Conservation (phyloP, 306 rosid genomes). For the Pueraria montana region DNA sequence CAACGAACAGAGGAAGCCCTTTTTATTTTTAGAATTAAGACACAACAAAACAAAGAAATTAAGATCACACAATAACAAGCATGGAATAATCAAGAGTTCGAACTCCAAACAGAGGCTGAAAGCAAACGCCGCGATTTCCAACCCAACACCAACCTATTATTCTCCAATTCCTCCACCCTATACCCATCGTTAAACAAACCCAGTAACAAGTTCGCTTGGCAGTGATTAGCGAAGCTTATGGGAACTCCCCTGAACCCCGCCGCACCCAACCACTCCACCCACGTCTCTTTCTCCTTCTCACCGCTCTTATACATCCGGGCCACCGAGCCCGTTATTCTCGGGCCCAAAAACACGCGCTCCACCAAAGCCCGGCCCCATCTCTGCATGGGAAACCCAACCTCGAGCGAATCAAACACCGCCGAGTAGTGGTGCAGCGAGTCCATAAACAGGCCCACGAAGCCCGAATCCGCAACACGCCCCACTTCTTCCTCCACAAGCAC, state of each 20-base stretch:
- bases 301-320: conserved; percentile 51
- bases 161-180: conserved; percentile 67
- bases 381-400: conserved; percentile 80
- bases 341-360: conserved; percentile 84
- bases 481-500: conserved; percentile 76
- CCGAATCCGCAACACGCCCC: conserved; percentile 41
- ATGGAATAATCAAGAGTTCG: background rate
- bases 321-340: conserved; percentile 63
- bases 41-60: background rate
- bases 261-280: conserved; percentile 70
- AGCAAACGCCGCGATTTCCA: conserved; percentile 88
- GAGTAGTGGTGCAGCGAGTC: conserved; percentile 82
- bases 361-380: conserved; percentile 66
- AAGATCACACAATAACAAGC: background rate
- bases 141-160: conserved; percentile 71
- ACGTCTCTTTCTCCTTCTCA: conserved; percentile 49
- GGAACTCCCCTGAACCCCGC: conserved; percentile 58
- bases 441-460: conserved; percentile 70
- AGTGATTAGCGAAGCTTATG: conserved; percentile 71
- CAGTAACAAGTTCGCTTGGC: conserved; percentile 78
- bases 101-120: conserved; percentile 80
- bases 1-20: no score
- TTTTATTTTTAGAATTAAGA: background rate
- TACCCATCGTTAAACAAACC: conserved; percentile 87
- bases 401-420: conserved; percentile 78